Base-by-base conservation (phyloP, 768 basidiomycete species). In the Amanita polypyramis region DNA sequence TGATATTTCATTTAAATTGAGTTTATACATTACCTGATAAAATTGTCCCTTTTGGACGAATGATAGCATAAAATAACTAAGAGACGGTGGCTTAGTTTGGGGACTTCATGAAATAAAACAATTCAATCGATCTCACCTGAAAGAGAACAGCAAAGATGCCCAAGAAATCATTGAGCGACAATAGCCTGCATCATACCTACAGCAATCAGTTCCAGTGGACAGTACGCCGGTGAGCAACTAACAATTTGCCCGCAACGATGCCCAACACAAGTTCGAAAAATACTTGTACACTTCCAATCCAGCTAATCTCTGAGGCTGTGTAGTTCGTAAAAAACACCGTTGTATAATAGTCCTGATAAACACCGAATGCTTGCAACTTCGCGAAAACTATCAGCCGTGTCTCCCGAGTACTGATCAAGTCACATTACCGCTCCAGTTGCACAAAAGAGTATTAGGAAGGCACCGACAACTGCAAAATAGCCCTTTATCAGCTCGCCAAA, bases 201-300 rank as follows among this genome's bases (percentile, higher is more conserved):
- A 12, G 11, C 5, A 27, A 10, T 51, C 10, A 33, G 38, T n/a
- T 48, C n/a, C 10, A 32, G 4, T 5, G 19, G 23, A n/a, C 14
- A 11, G 11, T 4, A 19, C 4, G 11, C 9, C 14, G 12, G 6
- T 33, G 19, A 30, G 23, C 1, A 15, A 21, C 3, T 47, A 27
- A 52, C 51, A 52, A 14, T 42, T 43, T 48, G 32, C 51, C 51
- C 12, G 47, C 51, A 37, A 49, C n/a, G 15, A 43, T 15, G n/a
- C 51, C 51, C 17, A 52, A 21, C 11, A 25, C 20, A 17, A 52
- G 51, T 32, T 48, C 51, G 30, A 52, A 37, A 35, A 52, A 50
- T 19, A 52, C 46, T 42, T 52, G 48, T 4, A 52, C 43, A 41
- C 48, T 50, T 29, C 52, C 52, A 12, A 52, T 52, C 52, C 47